A percentile compares a stretch with the other conserved stretches of the same genome.
Evolutionary conservation across 805 yeast genomes (phyloP).

Genomic region (Wickerhamiella lipophila): DNA sequence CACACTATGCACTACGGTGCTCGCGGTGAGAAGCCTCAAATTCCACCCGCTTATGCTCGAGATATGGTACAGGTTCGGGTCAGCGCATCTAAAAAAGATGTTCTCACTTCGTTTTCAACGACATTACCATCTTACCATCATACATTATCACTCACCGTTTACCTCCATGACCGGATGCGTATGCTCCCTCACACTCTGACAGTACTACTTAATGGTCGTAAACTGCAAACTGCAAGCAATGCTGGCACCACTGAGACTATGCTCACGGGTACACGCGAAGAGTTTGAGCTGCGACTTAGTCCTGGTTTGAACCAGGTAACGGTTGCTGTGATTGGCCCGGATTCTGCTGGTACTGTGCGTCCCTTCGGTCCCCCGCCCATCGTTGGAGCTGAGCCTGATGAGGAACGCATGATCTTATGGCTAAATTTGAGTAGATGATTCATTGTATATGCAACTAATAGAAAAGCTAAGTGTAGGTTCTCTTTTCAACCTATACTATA

Average conservation of each 20-base stretch:
- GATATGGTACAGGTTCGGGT: constrained; percentile 22
- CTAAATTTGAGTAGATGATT: constrained; percentile 25
- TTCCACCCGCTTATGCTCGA: constrained; percentile 17
- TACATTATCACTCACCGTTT: constrained; percentile 35
- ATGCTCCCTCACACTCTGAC: constrained; percentile 24
- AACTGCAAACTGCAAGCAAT: constrained; percentile 15
- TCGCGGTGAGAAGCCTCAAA: constrained; percentile 17
- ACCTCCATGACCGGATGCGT: constrained; percentile 33
- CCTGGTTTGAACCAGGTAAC: constrained; percentile 30
- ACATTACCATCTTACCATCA: constrained; percentile 38
- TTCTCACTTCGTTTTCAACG: constrained; percentile 20
- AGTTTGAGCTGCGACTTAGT: constrained; percentile 26
- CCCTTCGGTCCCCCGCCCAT: constrained; percentile 24
- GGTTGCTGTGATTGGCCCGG: constrained; percentile 22
- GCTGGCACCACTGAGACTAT: constrained; percentile 14
- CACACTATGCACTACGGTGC: constrained; percentile 13
- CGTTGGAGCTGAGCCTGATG: constrained; percentile 23
- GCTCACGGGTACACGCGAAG: constrained; percentile 17
- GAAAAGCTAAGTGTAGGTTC: background rate
- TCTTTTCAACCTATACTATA: too few relatives aligned
- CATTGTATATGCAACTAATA: background rate
- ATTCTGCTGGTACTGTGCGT: constrained; percentile 19
- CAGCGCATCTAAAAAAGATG: constrained; percentile 19
- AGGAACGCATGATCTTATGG: constrained; percentile 23
- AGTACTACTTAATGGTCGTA: constrained; percentile 26